Evolutionary conservation across 352 stramenopile genomes (phyloP).

Genomic region (Blastocystis hominis): DNA sequence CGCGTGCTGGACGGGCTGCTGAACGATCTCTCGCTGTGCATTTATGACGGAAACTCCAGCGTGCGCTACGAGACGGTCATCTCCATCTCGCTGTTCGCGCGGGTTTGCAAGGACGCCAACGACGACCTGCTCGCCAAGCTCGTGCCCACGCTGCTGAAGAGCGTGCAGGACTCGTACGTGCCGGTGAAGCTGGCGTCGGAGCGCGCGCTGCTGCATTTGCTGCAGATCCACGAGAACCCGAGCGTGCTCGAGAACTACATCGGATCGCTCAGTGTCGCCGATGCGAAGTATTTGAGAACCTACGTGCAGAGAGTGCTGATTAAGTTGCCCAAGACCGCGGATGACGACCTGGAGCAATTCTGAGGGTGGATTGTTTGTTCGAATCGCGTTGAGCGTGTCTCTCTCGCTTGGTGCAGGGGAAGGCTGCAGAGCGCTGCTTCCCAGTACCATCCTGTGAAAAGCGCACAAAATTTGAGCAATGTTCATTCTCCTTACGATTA

Average conservation of each 20-base stretch:
- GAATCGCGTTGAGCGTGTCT: not conserved
- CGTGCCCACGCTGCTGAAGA: conserved; percentile 71
- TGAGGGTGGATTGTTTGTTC: not conserved
- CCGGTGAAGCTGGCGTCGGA: conserved; percentile 75
- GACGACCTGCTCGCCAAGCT: conserved; percentile 60
- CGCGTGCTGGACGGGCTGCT: conserved; percentile 35
- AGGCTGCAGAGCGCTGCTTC: not conserved
- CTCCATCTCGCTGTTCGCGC: conserved; percentile 28
- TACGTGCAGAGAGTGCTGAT: conserved; percentile 74
- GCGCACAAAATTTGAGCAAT: not conserved
- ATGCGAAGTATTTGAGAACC: conserved; percentile 75
- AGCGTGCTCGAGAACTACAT: conserved; percentile 72
- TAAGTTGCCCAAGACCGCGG: conserved; percentile 65
- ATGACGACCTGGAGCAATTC: conserved; percentile 42
- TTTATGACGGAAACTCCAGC: conserved; percentile 43
- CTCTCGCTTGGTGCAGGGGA: not conserved
- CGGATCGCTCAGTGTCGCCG: conserved; percentile 61
- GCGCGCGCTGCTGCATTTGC: conserved; percentile 73
- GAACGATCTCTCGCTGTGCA: not conserved
- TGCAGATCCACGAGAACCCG: conserved; percentile 72
- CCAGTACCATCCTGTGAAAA: not conserved
- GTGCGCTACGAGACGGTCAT: conserved; percentile 48
- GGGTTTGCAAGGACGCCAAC: conserved; percentile 35
- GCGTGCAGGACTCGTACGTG: conserved; percentile 78
- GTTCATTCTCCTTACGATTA: conserved; percentile 52